phyloP scores from a whole-genome alignment of 1,139 yeast species.

The Meyerozyma elateridarum region DNA sequence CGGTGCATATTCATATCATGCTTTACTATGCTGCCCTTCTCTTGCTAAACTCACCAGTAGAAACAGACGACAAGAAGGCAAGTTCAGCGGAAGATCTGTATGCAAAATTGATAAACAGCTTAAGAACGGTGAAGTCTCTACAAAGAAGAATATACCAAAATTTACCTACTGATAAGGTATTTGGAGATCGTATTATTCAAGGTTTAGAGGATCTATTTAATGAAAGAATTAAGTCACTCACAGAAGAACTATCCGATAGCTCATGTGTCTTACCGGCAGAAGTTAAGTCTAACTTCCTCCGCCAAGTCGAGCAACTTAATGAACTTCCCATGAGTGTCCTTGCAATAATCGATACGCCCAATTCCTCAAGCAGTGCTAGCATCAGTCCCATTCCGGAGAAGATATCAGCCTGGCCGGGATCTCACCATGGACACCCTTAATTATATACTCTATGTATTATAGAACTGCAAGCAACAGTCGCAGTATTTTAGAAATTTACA shows the following conservation, averaged over 20 bases:
- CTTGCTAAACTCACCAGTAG: conserved; percentile 45
- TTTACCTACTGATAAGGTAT: conserved; percentile 49
- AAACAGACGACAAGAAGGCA: conserved; percentile 18
- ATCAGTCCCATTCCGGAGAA: conserved; percentile 35
- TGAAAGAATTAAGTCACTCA: conserved; percentile 25
- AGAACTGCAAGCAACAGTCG: no score
- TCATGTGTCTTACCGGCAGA: conserved; percentile 10
- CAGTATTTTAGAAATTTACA: conserved; percentile 1
- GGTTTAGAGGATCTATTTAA: conserved; percentile 42
- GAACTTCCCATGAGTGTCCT: neutral
- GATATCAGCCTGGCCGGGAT: conserved; percentile 66
- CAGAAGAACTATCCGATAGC: conserved; percentile 8
- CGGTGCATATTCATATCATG: conserved; percentile 70
- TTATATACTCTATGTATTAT: conserved; percentile 13
- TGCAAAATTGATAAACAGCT: conserved; percentile 20
- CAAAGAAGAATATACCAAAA: conserved; percentile 40
- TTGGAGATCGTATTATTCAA: conserved; percentile 45
- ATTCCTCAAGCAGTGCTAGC: conserved; percentile 20
- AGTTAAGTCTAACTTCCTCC: conserved; percentile 12
- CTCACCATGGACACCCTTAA: conserved; percentile 68
- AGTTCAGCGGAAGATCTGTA: conserved; percentile 17
- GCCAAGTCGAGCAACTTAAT: conserved; percentile 13
- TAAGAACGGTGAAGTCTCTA: conserved; percentile 34
- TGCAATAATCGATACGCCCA: conserved; percentile 5
- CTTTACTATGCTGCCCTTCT: conserved; percentile 62